phyloP scores from a whole-genome alignment of 108 stramenopile species.

The Parietichytrium sp. region DNA sequence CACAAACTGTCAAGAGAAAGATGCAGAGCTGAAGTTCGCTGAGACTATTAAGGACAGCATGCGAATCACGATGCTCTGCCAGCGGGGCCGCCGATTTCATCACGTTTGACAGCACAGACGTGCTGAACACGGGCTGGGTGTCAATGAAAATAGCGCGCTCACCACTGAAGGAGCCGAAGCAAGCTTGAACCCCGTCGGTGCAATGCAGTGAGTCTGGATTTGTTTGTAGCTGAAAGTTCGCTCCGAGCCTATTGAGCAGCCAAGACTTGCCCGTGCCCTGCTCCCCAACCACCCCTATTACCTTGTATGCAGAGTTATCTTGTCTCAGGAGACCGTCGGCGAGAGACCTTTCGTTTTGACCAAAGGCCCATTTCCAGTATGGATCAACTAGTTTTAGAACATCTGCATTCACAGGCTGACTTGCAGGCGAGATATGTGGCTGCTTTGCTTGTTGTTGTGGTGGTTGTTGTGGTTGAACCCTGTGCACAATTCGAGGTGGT shows the following conservation, averaged over 20 bases:
- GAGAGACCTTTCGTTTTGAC: no score
- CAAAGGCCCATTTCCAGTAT: no score
- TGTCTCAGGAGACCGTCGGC: no score
- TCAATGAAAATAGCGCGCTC: slow-evolving; percentile 6
- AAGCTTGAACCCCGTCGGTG: neutral
- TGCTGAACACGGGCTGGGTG: neutral
- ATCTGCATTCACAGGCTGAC: no score
- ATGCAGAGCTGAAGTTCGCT: neutral
- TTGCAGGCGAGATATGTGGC: no score
- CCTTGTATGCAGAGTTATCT: neutral
- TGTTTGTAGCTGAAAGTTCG: neutral
- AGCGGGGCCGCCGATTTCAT: no score
- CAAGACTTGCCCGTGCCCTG: neutral
- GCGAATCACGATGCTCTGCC: neutral
- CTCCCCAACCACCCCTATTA: neutral
- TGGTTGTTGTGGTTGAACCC: no score
- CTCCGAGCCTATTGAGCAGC: neutral
- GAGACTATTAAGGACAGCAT: neutral
- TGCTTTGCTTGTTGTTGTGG: no score
- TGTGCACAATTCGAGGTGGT: no score
- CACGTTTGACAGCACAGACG: slow-evolving; percentile 9
- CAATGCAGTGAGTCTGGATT: neutral
- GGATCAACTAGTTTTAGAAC: no score
- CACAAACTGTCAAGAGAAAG: slow-evolving; percentile 3
- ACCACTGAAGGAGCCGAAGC: neutral